phyloP scores from a whole-genome alignment of 192 early-diverging fungal genomes.

The Coemansia sp. region DNA sequence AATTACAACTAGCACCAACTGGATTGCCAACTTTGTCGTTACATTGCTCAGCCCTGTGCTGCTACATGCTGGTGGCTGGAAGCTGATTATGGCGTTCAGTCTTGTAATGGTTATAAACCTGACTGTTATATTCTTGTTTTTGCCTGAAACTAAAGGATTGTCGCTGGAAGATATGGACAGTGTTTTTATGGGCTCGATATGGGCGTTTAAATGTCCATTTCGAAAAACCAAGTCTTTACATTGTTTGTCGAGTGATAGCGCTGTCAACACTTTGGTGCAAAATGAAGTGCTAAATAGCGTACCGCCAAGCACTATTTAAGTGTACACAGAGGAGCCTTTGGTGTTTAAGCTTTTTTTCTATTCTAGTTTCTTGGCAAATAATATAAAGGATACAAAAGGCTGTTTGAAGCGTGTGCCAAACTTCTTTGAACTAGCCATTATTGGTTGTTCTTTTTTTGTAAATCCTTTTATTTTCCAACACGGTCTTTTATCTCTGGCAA shows the following conservation, averaged over 20 bases:
- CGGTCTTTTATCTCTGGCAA: neutral
- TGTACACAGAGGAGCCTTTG: too few relatives aligned
- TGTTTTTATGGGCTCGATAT: constrained; percentile 57
- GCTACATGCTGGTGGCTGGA: constrained; percentile 59
- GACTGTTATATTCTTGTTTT: constrained; percentile 65
- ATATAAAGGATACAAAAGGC: neutral
- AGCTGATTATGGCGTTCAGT: constrained; percentile 68
- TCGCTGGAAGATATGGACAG: constrained; percentile 85
- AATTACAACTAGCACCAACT: constrained; percentile 71
- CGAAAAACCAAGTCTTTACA: neutral
- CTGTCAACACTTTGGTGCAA: neutral
- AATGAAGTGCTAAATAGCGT: neutral
- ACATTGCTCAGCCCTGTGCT: constrained; percentile 61
- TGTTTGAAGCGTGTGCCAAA: neutral
- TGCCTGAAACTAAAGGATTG: constrained; percentile 79
- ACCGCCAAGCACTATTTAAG: neutral
- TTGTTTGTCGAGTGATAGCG: neutral
- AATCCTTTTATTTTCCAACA: neutral
- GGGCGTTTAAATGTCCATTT: constrained; percentile 18
- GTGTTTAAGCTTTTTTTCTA: too few relatives aligned
- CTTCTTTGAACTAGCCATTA: neutral
- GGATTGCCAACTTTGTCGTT: constrained; percentile 62
- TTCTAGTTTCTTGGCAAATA: constrained; percentile 29
- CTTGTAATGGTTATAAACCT: constrained; percentile 59
- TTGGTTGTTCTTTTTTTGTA: neutral